A percentile compares a stretch with the other conserved stretches of the same genome.
phyloP scores from a whole-genome alignment of 441 rosid genomes.

The Adansonia madagascariensis region DNA sequence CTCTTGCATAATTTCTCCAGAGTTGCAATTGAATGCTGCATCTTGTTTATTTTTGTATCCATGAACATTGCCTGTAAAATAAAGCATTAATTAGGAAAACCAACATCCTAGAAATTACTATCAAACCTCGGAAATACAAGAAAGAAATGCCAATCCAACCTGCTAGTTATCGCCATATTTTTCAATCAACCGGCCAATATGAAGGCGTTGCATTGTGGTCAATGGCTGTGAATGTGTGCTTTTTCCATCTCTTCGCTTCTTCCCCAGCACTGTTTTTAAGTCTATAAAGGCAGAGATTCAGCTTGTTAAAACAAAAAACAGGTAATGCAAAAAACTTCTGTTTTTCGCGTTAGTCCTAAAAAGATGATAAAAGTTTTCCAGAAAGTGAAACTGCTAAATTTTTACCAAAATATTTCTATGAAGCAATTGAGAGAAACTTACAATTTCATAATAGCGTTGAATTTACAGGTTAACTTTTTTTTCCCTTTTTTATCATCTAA shows the following conservation, averaged over 20 bases:
- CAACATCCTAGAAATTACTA: neutral
- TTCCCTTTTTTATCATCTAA: neutral
- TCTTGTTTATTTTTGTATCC: slow-evolving; percentile 77
- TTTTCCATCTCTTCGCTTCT: slow-evolving; percentile 82
- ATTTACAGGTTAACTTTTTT: neutral
- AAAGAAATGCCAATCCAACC: slow-evolving; percentile 40
- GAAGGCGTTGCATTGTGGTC: slow-evolving; percentile 72
- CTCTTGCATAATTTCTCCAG: slow-evolving; percentile 75
- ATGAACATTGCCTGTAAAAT: slow-evolving; percentile 77
- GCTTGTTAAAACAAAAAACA: neutral
- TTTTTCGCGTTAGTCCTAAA: neutral
- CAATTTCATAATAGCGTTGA: neutral
- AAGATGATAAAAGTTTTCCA: neutral
- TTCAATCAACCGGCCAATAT: slow-evolving; percentile 58
- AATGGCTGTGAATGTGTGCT: slow-evolving; percentile 69
- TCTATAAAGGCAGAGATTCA: slow-evolving; percentile 44
- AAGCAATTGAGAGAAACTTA: neutral
- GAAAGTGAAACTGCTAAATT: neutral
- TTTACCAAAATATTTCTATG: neutral
- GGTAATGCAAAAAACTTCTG: slow-evolving; percentile 8
- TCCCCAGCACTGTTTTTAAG: slow-evolving; percentile 80
- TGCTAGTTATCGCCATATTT: slow-evolving; percentile 76
- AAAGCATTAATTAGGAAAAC: neutral
- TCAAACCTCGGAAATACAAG: neutral
- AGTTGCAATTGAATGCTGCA: slow-evolving; percentile 85